Base-by-base conservation (phyloP, 169 alveolate genomes). In the Plasmodium adleri region DNA sequence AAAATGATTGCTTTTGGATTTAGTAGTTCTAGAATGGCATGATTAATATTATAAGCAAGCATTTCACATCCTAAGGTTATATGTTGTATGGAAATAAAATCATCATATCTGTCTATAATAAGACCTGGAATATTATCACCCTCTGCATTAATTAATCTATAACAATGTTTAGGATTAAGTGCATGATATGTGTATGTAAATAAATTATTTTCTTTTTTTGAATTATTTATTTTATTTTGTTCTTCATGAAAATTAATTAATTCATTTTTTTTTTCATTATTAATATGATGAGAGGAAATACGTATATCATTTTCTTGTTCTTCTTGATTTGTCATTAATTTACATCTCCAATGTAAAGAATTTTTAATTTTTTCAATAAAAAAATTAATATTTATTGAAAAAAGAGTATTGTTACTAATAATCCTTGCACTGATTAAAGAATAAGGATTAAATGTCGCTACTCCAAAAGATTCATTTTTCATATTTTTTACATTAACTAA, bases 71-170 rank as follows among this genome's bases (percentile, higher is more conserved):
- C 90, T 6, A 80, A 13, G 2, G 90, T 67, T 54, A 80, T 39
- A 52, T 80, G 90, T 52, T 80, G 90, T 54, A 80, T 32, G 9
- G 45, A 6, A 45, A 80, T 43, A 10, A 15, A 63, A 7, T 64
- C 47, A 50, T 92, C 92, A 52, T 72, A 92, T 0, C 88, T 50
- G n/a, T 92, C 95, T 13, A 92, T 80, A 17, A 92, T 67, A 10
- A 88, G 47, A 1, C 95, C 95, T 9, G 95, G 95, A 8, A 92
- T 62, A 10, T 74, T 74, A 32, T 92, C 95, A 1, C 91, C 88
- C 26, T 92, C 95, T 17, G 92, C 72, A 43, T 92, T 88, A 13
- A 92, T 56, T 26, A 92, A 71, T 49, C 95, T 72, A 54, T 91
- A 91, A 26, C 74, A 80, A 45, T 13, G n/a, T 2, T 56, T 45